phyloP scores from a whole-genome alignment of 306 rosid genomes.

The Pterocarpus macrocarpus region DNA sequence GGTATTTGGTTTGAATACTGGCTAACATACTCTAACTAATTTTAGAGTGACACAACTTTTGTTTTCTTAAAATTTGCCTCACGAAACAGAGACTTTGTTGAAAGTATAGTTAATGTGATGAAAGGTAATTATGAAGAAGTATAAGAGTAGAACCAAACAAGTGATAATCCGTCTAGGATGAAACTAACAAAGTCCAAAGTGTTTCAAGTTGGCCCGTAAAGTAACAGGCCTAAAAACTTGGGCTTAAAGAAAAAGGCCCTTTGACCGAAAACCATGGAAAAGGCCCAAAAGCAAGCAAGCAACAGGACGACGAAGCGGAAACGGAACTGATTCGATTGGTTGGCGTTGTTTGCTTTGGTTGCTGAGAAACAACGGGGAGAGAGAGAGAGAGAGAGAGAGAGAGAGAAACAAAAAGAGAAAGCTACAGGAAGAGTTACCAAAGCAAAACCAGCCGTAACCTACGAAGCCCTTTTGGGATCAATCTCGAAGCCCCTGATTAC shows the following conservation, averaged over 20 bases:
- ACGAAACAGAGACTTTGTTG: too few relatives aligned
- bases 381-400: not conserved
- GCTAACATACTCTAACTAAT: too few relatives aligned
- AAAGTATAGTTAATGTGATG: too few relatives aligned
- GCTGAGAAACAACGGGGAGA: slow-evolving; percentile 29
- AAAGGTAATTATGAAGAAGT: too few relatives aligned
- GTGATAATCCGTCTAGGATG: too few relatives aligned
- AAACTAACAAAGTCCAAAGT: too few relatives aligned
- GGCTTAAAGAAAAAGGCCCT: slow-evolving; percentile 28
- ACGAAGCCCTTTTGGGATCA: not conserved
- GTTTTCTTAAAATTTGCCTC: too few relatives aligned
- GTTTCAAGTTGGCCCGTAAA: not conserved
- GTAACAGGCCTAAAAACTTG: not conserved
- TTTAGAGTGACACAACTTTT: too few relatives aligned
- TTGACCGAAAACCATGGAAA: not conserved
- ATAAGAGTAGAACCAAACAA: too few relatives aligned
- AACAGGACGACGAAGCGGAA: not conserved
- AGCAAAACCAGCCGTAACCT: not conserved
- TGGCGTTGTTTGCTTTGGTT: slow-evolving; percentile 2
- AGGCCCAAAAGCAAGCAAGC: not conserved
- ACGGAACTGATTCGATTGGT: not conserved
- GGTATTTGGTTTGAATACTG: not conserved
- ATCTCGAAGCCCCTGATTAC: not conserved
- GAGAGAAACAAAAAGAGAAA: not conserved
- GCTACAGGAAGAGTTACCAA: not conserved